These are phyloP conservation scores for Ambrosiella beaveri DNA, from an alignment of 2,329 filamentous ascomycete genomes.

Conservation along the genomic window DNA sequence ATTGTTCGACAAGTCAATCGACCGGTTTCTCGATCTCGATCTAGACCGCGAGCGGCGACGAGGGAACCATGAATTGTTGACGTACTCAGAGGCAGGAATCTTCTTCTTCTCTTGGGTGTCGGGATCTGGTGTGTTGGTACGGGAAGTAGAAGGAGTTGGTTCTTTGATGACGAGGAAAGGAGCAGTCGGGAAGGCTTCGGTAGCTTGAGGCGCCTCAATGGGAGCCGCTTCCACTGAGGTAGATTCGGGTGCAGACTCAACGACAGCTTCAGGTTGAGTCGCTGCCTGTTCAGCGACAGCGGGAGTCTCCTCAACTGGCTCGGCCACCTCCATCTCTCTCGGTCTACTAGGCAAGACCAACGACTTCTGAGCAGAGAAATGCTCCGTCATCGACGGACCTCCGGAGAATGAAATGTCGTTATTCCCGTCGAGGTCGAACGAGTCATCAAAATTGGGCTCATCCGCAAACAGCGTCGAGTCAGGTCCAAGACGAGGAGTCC, in stretches of 20 bases:
- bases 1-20: neutral
- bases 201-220: neutral
- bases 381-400: slow-evolving; percentile 13
- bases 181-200: neutral
- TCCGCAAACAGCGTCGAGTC: slow-evolving; percentile 10
- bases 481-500: slow-evolving; percentile 11
- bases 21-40: neutral
- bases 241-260: neutral
- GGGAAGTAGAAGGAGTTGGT: slow-evolving; percentile 11
- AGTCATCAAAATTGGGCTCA: slow-evolving; percentile 11
- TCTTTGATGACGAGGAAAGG: slow-evolving; percentile 10
- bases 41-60: slow-evolving; percentile 6
- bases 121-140: slow-evolving; percentile 4
- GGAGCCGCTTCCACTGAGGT: neutral
- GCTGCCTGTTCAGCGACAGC: neutral
- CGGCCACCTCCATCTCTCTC: neutral
- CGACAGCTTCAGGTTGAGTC: too few relatives aligned
- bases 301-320: neutral
- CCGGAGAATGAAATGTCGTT: slow-evolving; percentile 8
- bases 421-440: slow-evolving; percentile 2
- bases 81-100: slow-evolving; percentile 3
- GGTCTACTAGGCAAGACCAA: neutral
- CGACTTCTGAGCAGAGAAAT: neutral
- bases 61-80: slow-evolving; percentile 11
- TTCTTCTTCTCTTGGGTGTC: neutral